Evolutionary conservation across 805 yeast genomes (phyloP).

Genomic region (Candida suzukii): DNA sequence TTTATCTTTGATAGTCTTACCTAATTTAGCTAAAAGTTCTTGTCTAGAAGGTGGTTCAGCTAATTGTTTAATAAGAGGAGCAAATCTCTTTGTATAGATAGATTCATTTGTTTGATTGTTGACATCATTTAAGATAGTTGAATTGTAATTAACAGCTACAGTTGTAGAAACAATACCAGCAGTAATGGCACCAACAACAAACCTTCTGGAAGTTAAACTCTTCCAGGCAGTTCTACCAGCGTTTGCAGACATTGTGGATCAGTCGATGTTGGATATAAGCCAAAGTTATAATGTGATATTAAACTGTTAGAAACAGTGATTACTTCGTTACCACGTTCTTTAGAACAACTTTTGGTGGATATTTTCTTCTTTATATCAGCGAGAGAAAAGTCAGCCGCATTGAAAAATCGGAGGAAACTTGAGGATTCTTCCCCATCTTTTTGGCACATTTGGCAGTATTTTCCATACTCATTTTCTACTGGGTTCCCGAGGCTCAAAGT

Average conservation of each 20-base stretch:
- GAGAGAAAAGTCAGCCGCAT: not conserved
- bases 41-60: conserved; percentile 51
- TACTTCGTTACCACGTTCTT: too few species aligned
- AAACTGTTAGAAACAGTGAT: too few species aligned
- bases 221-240: not conserved
- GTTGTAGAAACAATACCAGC: not conserved
- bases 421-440: not conserved
- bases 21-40: conserved; percentile 42
- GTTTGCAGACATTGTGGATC: not conserved
- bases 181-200: not conserved
- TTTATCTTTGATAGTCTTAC: conserved; percentile 11
- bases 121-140: not conserved
- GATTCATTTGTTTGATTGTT: not conserved
- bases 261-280: not conserved
- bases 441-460: too few species aligned
- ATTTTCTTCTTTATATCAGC: not conserved
- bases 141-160: not conserved
- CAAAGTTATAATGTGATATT: not conserved
- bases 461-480: not conserved
- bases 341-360: too few species aligned
- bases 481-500: too few species aligned
- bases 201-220: not conserved
- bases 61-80: conserved; percentile 37
- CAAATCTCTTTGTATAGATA: conserved; percentile 10
- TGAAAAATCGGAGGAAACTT: not conserved